Evolutionary conservation across 2,329 filamentous ascomycete species (phyloP), one percentile per base, ranked within the genome.

Genomic region (Phialophora macrospora): DNA sequence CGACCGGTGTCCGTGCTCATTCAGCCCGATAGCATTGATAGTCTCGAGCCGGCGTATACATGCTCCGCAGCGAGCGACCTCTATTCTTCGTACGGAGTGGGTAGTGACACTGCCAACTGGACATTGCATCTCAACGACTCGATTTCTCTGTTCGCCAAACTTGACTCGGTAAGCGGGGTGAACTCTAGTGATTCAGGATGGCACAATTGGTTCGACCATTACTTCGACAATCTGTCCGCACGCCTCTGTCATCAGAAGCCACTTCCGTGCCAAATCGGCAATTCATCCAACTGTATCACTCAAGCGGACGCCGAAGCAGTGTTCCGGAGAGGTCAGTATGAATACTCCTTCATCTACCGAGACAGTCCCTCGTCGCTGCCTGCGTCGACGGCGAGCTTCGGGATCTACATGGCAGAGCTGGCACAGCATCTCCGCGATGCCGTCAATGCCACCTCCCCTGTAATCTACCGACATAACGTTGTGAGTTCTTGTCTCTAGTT

Each of bases 201-300:
- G 80, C 90, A 94, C 57, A 64, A 64, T 32, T 72, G 72, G 69
- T 88, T 90, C 72, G 92, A 95, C 74, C 91, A 93, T 76, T 95
- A 95, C 79, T 95, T 88, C 72, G 92, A 95, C 75, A 95, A 93
- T 73, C 83, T 95, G 1, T 92, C 90, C 0, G 88, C 91, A 0
- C 84, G 91, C 0, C 88, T 92, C 74, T 95, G 91, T 75, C 91
- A 95, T 74, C 80, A 77, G 20, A 91, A 90, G 72, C 85, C 90
- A 0, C 80, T 93, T 0, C 91, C 91, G 0, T 94, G 91, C 78
- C 86, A 84, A 68, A 75, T 84, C 6, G 77, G 82, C 20, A 69
- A 72, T 55, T 76, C 64, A 77, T 82, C 82, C 67, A 81, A 83
- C 60, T 94, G 91, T 73, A 79, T 93, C 48, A 84, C 84, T 2